Percentiles rank a stretch among this genome's conserved stretches.
These are phyloP conservation scores for Dryas integrifolia DNA, from an alignment of 331 rosid genomes.

Conservation along the genomic window DNA sequence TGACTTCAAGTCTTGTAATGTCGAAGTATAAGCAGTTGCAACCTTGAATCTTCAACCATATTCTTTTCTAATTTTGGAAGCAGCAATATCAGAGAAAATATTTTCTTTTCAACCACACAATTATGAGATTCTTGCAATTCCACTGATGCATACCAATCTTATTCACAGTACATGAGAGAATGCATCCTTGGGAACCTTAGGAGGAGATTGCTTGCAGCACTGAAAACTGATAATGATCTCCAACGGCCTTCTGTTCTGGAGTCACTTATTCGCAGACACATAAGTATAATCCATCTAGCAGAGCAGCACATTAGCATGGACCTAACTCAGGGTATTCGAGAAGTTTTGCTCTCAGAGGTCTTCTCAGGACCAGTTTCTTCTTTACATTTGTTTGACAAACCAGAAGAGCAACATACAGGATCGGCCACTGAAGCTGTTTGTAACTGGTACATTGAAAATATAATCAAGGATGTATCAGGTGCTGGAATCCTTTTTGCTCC, in stretches of 20 bases:
- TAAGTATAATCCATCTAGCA: constrained; percentile 82
- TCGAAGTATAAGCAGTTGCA: not conserved
- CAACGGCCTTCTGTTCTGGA: constrained; percentile 93
- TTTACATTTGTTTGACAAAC: constrained; percentile 82
- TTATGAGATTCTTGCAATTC: not conserved
- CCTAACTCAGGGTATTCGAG: constrained; percentile 90
- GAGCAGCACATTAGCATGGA: constrained; percentile 99
- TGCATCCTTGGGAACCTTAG: constrained; percentile 96
- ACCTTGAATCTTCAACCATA: not conserved
- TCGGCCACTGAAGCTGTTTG: constrained; percentile 86
- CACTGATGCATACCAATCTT: constrained; percentile 26
- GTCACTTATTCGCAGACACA: constrained; percentile 75
- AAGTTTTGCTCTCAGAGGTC: constrained; percentile 83
- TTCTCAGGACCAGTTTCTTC: constrained; percentile 96
- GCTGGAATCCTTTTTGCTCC: constrained; percentile 96
- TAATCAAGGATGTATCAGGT: constrained; percentile 82
- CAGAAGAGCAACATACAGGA: constrained; percentile 82
- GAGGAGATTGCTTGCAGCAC: constrained; percentile 86
- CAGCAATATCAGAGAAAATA: not conserved
- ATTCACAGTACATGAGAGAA: constrained; percentile 97
- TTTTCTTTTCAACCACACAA: not conserved
- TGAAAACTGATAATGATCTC: constrained; percentile 92
- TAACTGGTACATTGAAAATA: constrained; percentile 94
- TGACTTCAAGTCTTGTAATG: not conserved
- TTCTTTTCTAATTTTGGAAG: not conserved